phyloP scores from a whole-genome alignment of 257 asterid genomes.

The Ilex asprella region DNA sequence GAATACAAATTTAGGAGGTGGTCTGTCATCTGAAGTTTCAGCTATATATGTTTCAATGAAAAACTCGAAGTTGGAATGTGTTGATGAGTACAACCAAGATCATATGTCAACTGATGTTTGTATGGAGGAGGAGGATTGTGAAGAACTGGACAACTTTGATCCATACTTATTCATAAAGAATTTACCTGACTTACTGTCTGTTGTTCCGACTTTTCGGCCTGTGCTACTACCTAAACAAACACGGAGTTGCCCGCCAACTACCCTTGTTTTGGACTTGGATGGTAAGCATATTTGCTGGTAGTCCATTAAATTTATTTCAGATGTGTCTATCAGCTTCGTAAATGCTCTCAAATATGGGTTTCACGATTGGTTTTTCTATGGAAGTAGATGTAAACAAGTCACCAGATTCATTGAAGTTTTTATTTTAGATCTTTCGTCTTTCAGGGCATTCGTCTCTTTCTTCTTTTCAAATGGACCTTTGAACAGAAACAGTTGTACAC shows the following conservation, averaged over 20 bases:
- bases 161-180: slow-evolving; percentile 86
- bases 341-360: no score
- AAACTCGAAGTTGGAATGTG: slow-evolving; percentile 71
- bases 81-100: slow-evolving; percentile 70
- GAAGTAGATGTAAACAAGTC: no score
- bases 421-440: no score
- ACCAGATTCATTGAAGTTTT: no score
- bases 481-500: no score
- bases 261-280: slow-evolving; percentile 92
- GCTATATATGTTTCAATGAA: slow-evolving; percentile 60
- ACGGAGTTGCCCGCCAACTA: slow-evolving; percentile 91
- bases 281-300: slow-evolving; percentile 39
- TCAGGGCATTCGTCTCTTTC: no score
- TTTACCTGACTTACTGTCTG: slow-evolving; percentile 73
- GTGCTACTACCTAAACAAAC: slow-evolving; percentile 80
- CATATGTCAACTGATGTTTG: slow-evolving; percentile 49
- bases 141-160: slow-evolving; percentile 88
- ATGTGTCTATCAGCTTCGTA: no score
- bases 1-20: slow-evolving; percentile 43
- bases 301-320: no score
- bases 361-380: no score
- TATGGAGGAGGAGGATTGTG: slow-evolving; percentile 63
- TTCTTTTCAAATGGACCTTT: no score
- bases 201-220: slow-evolving; percentile 82
- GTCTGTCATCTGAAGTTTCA: slow-evolving; percentile 59